Percentiles rank a stretch among this genome's conserved stretches.
phyloP scores from a whole-genome alignment of 225 moss, liverwort and hornwort genomes.

The Pseudoscleropodium purum region DNA sequence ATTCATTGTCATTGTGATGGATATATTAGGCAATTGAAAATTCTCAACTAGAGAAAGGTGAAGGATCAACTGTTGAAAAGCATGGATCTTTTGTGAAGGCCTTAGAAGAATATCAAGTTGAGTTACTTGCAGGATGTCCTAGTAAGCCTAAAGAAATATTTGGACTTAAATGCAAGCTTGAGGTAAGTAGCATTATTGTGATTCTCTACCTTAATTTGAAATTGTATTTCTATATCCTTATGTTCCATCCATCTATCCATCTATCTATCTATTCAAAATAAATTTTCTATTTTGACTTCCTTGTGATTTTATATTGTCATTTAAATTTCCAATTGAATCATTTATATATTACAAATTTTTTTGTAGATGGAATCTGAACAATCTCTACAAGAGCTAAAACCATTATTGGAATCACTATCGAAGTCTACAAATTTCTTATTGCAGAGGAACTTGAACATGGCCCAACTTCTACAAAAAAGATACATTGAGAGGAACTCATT shows the following conservation, averaged over 20 bases:
- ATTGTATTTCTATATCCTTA: background rate
- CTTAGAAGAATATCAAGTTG: no score
- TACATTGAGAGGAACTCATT: background rate
- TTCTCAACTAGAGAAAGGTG: no score
- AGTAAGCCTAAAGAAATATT: background rate
- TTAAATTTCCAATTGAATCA: background rate
- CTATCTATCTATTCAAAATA: background rate
- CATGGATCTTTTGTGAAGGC: rapidly evolving
- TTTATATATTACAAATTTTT: no score
- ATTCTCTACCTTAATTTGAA: background rate
- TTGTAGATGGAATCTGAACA: background rate
- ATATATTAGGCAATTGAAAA: background rate
- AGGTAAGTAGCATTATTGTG: background rate
- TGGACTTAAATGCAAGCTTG: background rate
- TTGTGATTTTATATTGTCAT: background rate
- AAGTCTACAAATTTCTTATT: background rate
- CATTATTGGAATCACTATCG: background rate
- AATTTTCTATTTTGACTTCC: background rate
- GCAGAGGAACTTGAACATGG: background rate
- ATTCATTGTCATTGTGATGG: background rate
- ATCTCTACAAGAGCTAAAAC: background rate
- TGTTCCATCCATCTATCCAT: no score
- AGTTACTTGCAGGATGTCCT: rapidly evolving
- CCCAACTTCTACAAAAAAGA: background rate
- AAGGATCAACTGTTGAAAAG: rapidly evolving